A percentile compares a stretch with the other conserved stretches of the same genome.
Evolutionary conservation across 208 protist genomes (phyloP).

Genomic region (Entamoeba invadens): DNA sequence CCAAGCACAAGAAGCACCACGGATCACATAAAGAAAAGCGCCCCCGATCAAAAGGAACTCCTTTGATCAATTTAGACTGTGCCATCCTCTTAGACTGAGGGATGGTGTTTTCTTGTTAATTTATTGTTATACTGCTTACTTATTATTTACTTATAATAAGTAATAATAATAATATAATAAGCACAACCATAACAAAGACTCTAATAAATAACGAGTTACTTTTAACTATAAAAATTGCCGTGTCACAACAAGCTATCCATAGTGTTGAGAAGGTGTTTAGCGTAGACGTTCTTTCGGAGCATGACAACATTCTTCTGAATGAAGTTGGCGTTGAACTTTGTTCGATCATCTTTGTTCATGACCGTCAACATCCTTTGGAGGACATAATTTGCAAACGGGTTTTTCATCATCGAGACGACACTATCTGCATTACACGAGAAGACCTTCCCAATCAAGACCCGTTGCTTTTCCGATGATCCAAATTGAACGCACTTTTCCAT

Average conservation of each 20-base stretch:
- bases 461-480: background rate
- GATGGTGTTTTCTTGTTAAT: too few species aligned
- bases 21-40: too few species aligned
- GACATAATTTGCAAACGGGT: slow-evolving; percentile 8
- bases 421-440: background rate
- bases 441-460: background rate
- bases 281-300: background rate
- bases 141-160: too few species aligned
- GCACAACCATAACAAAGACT: too few species aligned
- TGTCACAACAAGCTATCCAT: background rate
- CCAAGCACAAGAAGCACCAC: too few species aligned
- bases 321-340: background rate
- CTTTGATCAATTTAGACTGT: too few species aligned
- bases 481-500: background rate
- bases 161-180: too few species aligned
- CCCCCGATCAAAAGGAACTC: too few species aligned
- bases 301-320: background rate
- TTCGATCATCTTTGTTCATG: background rate
- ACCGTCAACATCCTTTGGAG: background rate
- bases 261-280: background rate
- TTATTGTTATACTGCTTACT: too few species aligned
- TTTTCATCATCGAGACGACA: background rate
- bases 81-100: too few species aligned
- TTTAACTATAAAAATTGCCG: too few species aligned
- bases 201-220: too few species aligned